Evolutionary conservation across 2,329 filamentous ascomycete genomes (phyloP).

Genomic region (Penicillium expansum): DNA sequence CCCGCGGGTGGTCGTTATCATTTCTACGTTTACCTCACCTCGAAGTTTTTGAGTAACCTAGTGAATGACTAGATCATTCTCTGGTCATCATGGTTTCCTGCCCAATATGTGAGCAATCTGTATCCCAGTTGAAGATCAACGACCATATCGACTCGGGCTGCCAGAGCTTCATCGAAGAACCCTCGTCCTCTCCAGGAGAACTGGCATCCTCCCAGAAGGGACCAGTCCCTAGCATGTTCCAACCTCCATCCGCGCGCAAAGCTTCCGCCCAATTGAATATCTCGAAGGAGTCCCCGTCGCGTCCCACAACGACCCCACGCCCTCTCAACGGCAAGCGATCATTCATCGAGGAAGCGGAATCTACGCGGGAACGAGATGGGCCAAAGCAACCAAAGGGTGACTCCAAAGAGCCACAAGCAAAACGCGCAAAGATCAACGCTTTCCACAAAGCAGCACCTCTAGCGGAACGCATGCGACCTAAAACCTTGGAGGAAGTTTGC

Average conservation of each 20-base stretch:
- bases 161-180: slow-evolving; percentile 59
- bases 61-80: background rate
- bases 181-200: slow-evolving; percentile 46
- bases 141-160: slow-evolving; percentile 86
- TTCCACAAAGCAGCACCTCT: slow-evolving; percentile 73
- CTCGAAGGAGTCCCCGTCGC: slow-evolving; percentile 27
- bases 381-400: slow-evolving; percentile 22
- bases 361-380: slow-evolving; percentile 22
- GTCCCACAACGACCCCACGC: slow-evolving; percentile 25
- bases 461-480: slow-evolving; percentile 89
- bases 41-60: background rate
- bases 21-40: background rate
- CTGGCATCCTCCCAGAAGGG: slow-evolving; percentile 38
- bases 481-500: slow-evolving; percentile 76
- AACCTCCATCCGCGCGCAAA: slow-evolving; percentile 49
- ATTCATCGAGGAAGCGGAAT: slow-evolving; percentile 26
- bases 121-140: slow-evolving; percentile 66
- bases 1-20: background rate
- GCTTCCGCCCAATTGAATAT: slow-evolving; percentile 29
- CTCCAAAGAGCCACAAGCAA: slow-evolving; percentile 48
- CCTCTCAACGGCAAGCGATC: slow-evolving; percentile 34
- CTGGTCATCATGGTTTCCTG: slow-evolving; percentile 61
- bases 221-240: slow-evolving; percentile 55
- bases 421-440: slow-evolving; percentile 64
- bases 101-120: slow-evolving; percentile 71